Evolutionary conservation across 148 eudicot genomes (phyloP).

Genomic region (Chenopodium formosanum): DNA sequence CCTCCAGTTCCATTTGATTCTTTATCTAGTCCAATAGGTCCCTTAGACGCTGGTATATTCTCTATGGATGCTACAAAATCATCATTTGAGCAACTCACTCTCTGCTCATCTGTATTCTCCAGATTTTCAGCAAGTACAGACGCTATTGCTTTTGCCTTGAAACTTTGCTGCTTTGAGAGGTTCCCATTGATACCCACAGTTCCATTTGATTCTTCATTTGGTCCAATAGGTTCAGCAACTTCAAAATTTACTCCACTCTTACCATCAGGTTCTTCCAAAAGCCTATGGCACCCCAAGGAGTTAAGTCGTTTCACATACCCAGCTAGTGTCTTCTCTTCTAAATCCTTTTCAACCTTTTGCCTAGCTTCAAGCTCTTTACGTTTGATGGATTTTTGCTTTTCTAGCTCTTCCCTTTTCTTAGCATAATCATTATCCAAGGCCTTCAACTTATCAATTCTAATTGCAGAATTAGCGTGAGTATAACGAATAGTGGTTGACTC

Average conservation of each 20-base stretch:
- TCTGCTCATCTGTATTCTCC: slow-evolving; percentile 10
- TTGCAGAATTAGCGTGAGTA: slow-evolving; percentile 36
- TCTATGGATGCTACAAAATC: neutral
- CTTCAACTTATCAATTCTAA: slow-evolving; percentile 41
- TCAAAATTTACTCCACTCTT: slow-evolving; percentile 21
- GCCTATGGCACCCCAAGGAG: slow-evolving; percentile 20
- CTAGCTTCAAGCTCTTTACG: slow-evolving; percentile 44
- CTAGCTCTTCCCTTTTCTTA: slow-evolving; percentile 42
- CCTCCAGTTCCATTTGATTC: slow-evolving; percentile 23
- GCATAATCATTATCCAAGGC: slow-evolving; percentile 34
- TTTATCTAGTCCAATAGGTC: neutral
- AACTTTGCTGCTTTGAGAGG: slow-evolving; percentile 13
- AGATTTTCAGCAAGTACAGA: slow-evolving; percentile 1
- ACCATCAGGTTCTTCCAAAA: slow-evolving; percentile 15
- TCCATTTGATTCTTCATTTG: slow-evolving; percentile 18
- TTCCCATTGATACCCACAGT: slow-evolving; percentile 13
- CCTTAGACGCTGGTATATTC: slow-evolving; percentile 1
- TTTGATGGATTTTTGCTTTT: slow-evolving; percentile 28
- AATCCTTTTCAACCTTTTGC: slow-evolving; percentile 41
- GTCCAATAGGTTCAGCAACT: slow-evolving; percentile 20
- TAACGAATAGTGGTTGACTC: slow-evolving; percentile 37
- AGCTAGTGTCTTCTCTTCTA: slow-evolving; percentile 35
- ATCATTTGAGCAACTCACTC: slow-evolving; percentile 4
- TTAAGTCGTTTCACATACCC: slow-evolving; percentile 36
- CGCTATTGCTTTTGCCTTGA: slow-evolving; percentile 3